These are phyloP conservation scores for Debaryomyces coudertii DNA, from an alignment of 1,139 yeast genomes.

Conservation along the genomic window DNA sequence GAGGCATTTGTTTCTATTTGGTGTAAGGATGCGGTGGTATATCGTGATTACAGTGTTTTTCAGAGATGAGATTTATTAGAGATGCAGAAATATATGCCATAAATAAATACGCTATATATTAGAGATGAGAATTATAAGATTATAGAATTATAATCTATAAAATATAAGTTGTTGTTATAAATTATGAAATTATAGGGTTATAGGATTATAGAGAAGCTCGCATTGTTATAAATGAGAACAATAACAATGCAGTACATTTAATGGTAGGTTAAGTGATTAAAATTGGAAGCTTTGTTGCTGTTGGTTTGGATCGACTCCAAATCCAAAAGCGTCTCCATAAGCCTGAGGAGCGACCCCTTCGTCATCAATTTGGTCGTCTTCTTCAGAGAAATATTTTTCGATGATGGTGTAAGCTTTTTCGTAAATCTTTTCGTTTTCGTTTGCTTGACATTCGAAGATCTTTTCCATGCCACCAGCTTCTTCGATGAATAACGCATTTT, in stretches of 20 bases:
- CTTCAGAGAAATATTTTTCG: slow-evolving; percentile 88
- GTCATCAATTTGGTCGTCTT: slow-evolving; percentile 73
- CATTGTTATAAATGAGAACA: neutral
- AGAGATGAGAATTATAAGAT: slow-evolving; percentile 6
- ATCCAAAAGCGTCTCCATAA: slow-evolving; percentile 84
- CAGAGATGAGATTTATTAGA: slow-evolving; percentile 7
- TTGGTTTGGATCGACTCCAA: slow-evolving; percentile 63
- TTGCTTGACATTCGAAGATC: slow-evolving; percentile 90
- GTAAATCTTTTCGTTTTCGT: slow-evolving; percentile 89
- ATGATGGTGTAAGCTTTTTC: slow-evolving; percentile 88
- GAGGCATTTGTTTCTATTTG: neutral
- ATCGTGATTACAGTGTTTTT: neutral
- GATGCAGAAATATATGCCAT: slow-evolving; percentile 7
- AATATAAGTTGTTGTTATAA: neutral
- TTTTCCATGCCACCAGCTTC: slow-evolving; percentile 99
- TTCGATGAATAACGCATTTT: slow-evolving; percentile 88
- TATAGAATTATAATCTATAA: neutral
- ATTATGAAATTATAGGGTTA: neutral
- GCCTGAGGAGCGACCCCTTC: slow-evolving; percentile 82
- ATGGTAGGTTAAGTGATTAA: slow-evolving; percentile 19
- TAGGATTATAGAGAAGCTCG: neutral
- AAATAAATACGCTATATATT: slow-evolving; percentile 4
- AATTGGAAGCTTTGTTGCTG: slow-evolving; percentile 56
- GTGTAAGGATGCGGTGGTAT: slow-evolving; percentile 1
- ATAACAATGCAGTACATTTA: slow-evolving; percentile 1